phyloP scores from a whole-genome alignment of 2,329 filamentous ascomycete genomes.

The Sodiomyces alkalinus region DNA sequence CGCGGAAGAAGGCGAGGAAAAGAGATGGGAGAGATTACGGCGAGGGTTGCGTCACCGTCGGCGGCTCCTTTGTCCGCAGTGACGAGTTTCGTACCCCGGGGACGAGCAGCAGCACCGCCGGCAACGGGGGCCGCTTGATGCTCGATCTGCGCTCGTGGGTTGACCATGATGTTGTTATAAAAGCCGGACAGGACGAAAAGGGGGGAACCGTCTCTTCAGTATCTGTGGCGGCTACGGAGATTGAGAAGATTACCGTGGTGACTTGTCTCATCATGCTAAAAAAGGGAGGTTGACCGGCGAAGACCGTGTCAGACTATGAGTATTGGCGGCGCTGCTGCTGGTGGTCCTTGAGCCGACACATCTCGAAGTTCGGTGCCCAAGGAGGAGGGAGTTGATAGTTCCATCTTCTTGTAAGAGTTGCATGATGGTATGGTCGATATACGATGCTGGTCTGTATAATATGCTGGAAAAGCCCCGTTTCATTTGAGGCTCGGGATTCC shows the following conservation, averaged over 20 bases:
- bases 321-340: constrained; percentile 18
- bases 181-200: not conserved
- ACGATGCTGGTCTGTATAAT: no score
- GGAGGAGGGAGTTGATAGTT: no score
- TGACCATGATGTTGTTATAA: constrained; percentile 4
- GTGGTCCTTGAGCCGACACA: constrained; percentile 2
- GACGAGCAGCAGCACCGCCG: constrained; percentile 21
- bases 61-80: constrained; percentile 24
- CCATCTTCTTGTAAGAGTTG: no score
- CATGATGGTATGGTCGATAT: no score
- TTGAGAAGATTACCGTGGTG: constrained; percentile 34
- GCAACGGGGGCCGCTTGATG: constrained; percentile 34
- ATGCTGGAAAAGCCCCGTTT: no score
- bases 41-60: constrained; percentile 3
- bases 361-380: no score
- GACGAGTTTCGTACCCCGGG: constrained; percentile 22
- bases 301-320: constrained; percentile 33
- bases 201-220: no score
- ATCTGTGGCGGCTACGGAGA: constrained; percentile 14
- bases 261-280: constrained; percentile 48
- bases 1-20: no score
- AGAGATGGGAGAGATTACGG: no score
- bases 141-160: constrained; percentile 23
- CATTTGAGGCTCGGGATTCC: no score
- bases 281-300: constrained; percentile 46